phyloP scores from a whole-genome alignment of 2,329 filamentous ascomycete species.

The Knoxdaviesia capensis region DNA sequence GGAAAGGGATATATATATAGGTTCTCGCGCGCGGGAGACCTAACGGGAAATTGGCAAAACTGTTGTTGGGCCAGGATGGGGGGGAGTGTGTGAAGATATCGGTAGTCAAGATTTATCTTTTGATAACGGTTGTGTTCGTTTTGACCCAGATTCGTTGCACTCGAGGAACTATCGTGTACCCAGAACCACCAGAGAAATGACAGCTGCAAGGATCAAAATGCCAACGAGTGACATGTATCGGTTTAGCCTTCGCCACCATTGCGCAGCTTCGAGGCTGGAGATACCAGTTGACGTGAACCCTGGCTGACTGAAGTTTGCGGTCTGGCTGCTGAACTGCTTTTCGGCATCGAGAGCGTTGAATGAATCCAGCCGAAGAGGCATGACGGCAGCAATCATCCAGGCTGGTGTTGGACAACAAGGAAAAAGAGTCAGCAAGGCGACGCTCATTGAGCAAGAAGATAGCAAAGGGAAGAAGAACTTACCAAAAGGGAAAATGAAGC shows the following conservation, averaged over 20 bases:
- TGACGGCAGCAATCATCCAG: constrained; percentile 61
- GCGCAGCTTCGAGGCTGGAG: constrained; percentile 21
- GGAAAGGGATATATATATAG: no score
- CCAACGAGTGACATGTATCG: constrained; percentile 36
- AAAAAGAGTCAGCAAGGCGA: constrained; percentile 6
- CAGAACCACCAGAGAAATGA: constrained; percentile 29
- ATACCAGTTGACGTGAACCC: no score
- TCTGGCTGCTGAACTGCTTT: background rate
- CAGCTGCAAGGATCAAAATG: constrained; percentile 29
- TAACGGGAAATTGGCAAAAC: no score
- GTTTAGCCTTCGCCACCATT: constrained; percentile 41
- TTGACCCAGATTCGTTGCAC: no score
- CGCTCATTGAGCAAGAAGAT: background rate
- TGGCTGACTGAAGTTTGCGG: no score
- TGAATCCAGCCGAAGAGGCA: constrained; percentile 33
- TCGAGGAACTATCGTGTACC: constrained; percentile 10
- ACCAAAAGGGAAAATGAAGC: constrained; percentile 61
- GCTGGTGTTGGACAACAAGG: constrained; percentile 20
- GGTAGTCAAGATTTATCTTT: no score
- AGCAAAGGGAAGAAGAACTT: constrained; percentile 12
- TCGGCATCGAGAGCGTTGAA: no score
- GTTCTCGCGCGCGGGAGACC: no score
- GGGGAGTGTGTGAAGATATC: no score
- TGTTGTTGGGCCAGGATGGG: no score
- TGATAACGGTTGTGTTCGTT: no score